Conservation (phyloP, 495 filamentous ascomycete genomes). For the Pseudomonodictys pantanalensis region DNA sequence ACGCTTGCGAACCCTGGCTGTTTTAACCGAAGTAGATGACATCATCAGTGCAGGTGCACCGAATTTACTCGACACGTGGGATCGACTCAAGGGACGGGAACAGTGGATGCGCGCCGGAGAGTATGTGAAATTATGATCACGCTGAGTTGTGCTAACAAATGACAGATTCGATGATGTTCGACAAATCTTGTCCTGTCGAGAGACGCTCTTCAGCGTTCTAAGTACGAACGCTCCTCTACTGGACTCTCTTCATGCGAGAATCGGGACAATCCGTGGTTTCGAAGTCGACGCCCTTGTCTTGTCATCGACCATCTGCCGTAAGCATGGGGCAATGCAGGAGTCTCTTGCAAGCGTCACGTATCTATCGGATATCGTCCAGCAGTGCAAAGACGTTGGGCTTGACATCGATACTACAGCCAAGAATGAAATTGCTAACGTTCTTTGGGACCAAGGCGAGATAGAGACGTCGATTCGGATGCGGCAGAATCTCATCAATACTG, state of each 20-base stretch:
- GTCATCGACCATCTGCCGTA: conserved; percentile 70
- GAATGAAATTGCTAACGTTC: conserved; percentile 78
- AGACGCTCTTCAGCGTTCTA: conserved; percentile 77
- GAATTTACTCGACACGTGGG: conserved; percentile 60
- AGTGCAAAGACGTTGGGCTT: conserved; percentile 66
- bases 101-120: conserved; percentile 75
- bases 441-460: conserved; percentile 95
- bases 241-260: conserved; percentile 52
- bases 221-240: conserved; percentile 64
- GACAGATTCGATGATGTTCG: conserved; percentile 75
- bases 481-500: conserved; percentile 53
- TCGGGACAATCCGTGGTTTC: conserved; percentile 62
- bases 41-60: conserved; percentile 58
- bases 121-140: conserved; percentile 46
- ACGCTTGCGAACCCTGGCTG: conserved; percentile 68
- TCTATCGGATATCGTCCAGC: conserved; percentile 66
- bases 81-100: conserved; percentile 61
- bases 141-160: neutral
- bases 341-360: conserved; percentile 79
- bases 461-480: conserved; percentile 87
- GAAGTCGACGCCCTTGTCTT: conserved; percentile 72
- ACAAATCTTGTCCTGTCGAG: conserved; percentile 75
- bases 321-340: conserved; percentile 78
- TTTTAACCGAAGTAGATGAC: conserved; percentile 79
- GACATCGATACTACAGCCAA: conserved; percentile 69